Evolutionary conservation across 352 stramenopile species (phyloP).

Genomic region (Globisporangium radiosum): DNA sequence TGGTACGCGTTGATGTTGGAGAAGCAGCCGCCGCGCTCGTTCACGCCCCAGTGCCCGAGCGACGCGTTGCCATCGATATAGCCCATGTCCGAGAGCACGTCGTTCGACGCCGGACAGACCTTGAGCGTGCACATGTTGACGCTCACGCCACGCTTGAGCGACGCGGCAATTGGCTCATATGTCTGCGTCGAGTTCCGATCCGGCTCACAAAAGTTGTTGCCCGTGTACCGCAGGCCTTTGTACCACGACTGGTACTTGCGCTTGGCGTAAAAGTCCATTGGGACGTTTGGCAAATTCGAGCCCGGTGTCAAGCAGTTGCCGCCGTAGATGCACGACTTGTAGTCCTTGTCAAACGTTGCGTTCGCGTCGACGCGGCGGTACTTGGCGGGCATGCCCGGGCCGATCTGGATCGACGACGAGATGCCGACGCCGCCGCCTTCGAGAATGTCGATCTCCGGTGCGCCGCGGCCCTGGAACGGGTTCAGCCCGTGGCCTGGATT

Average conservation of each 20-base stretch:
- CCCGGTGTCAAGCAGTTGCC: conserved; percentile 35
- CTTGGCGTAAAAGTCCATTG: conserved; percentile 29
- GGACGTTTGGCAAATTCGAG: conserved; percentile 50
- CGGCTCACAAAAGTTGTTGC: conserved; percentile 50
- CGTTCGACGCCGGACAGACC: conserved; percentile 42
- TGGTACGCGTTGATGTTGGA: conserved; percentile 58
- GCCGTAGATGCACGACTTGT: conserved; percentile 35
- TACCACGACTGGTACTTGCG: conserved; percentile 49
- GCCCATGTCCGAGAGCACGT: conserved; percentile 45
- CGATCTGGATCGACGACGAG: conserved; percentile 74
- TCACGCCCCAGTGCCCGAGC: conserved; percentile 55
- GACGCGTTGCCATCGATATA: conserved; percentile 40
- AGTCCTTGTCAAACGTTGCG: conserved; percentile 16
- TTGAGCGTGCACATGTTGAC: conserved; percentile 34
- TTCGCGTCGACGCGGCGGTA: conserved; percentile 39
- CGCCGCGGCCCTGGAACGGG: conserved; percentile 81
- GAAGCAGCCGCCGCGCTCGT: conserved; percentile 59
- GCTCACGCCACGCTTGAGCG: conserved; percentile 39
- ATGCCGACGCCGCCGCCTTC: conserved; percentile 75
- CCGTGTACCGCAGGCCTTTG: conserved; percentile 39
- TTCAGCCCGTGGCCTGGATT: conserved; percentile 91
- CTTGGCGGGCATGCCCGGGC: conserved; percentile 43
- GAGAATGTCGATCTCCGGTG: conserved; percentile 94
- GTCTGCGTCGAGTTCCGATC: conserved; percentile 25
- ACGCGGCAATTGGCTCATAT: conserved; percentile 35